These are phyloP conservation scores for Neurospora tetrasperma DNA, from an alignment of 495 filamentous ascomycete genomes.

Conservation along the genomic window DNA sequence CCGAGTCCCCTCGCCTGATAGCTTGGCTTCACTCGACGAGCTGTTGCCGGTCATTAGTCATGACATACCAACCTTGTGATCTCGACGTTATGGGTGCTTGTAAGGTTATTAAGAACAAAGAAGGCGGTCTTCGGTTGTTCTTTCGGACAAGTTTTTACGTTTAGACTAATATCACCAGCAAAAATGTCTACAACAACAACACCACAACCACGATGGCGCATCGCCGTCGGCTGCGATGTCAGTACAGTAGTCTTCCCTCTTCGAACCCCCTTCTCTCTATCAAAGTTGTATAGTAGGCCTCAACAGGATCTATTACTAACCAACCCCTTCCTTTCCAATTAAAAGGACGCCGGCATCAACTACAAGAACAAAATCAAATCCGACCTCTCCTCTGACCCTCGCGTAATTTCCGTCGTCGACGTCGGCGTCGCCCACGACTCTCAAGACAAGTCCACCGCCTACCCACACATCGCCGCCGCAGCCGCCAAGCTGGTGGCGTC, in stretches of 20 bases:
- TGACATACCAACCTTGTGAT: neutral
- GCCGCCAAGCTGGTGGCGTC: constrained; percentile 55
- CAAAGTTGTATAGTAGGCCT: neutral
- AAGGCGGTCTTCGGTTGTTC: neutral
- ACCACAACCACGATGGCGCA: constrained; percentile 27
- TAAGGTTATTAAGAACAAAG: neutral
- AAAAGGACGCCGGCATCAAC: constrained; percentile 59
- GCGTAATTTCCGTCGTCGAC: constrained; percentile 59
- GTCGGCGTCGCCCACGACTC: constrained; percentile 40
- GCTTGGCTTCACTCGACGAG: neutral
- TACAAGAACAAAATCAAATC: constrained; percentile 75
- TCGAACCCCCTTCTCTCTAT: neutral
- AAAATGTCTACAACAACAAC: constrained; percentile 4
- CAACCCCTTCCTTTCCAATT: neutral
- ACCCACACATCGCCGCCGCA: constrained; percentile 68
- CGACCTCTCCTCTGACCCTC: constrained; percentile 55
- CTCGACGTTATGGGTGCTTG: neutral
- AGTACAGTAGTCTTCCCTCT: constrained; percentile 24
- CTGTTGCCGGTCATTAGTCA: neutral
- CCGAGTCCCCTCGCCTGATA: neutral
- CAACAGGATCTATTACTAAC: constrained; percentile 7
- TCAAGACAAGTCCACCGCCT: constrained; percentile 63
- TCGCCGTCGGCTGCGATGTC: constrained; percentile 39
- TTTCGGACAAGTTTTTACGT: neutral
- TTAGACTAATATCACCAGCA: neutral